Percentiles rank a stretch among this genome's conserved stretches.
These are phyloP conservation scores for Scheffersomyces stambukii DNA, from an alignment of 1,139 yeast species.

Conservation along the genomic window DNA sequence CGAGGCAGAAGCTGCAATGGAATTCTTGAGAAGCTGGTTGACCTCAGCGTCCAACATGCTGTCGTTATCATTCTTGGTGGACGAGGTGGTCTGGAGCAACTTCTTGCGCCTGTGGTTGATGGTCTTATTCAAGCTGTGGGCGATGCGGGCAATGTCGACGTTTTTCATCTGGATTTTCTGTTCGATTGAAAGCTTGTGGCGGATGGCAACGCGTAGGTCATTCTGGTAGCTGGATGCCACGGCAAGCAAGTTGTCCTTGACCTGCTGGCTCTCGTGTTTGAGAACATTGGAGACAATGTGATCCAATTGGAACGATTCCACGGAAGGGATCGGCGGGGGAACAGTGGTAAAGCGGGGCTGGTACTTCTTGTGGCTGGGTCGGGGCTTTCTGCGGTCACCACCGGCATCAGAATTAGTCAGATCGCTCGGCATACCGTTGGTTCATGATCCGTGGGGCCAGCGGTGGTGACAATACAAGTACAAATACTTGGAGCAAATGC, in stretches of 20 bases:
- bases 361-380: slow-evolving; percentile 9
- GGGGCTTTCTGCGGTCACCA: too few relatives aligned
- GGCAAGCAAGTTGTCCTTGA: slow-evolving; percentile 27
- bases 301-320: slow-evolving; percentile 37
- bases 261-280: slow-evolving; percentile 27
- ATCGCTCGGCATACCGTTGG: too few relatives aligned
- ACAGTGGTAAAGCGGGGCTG: slow-evolving; percentile 12
- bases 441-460: too few relatives aligned
- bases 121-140: slow-evolving; percentile 18
- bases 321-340: slow-evolving; percentile 26
- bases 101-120: slow-evolving; percentile 17
- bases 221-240: slow-evolving; percentile 35
- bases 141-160: slow-evolving; percentile 26
- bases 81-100: too few relatives aligned
- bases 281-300: slow-evolving; percentile 30
- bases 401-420: too few relatives aligned
- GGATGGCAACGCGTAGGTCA: slow-evolving; percentile 37
- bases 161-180: slow-evolving; percentile 36
- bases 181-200: slow-evolving; percentile 31
- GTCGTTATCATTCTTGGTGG: slow-evolving; percentile 10
- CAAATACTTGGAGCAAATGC: too few relatives aligned
- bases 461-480: too few relatives aligned
- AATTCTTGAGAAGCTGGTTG: slow-evolving; percentile 11
- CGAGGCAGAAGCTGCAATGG: slow-evolving; percentile 12
- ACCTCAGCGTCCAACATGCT: slow-evolving; percentile 13